Evolutionary conservation across 805 yeast genomes (phyloP), one percentile per base, ranked within the genome.

Genomic region (Metschnikowia chrysomelidarum): DNA sequence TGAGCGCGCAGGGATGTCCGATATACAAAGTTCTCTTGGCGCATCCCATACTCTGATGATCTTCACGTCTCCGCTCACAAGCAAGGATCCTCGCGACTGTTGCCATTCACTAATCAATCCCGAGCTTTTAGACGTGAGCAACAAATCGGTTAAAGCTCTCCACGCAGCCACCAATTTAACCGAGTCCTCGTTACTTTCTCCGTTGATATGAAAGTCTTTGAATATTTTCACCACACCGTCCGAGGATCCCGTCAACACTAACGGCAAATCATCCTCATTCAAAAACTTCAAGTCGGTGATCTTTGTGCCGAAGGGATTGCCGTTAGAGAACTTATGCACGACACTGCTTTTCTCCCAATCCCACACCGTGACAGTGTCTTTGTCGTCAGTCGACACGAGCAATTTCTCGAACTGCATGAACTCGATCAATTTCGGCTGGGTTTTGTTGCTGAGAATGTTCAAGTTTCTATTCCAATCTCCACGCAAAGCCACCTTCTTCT

Each of bases 1-100:
- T 0, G 96, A 86, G 38, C 96, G 73, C 0, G 95, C 94, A 0
- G 98, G 96, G 32, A 93, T 82, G 51, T 88, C 96, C 12, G 78
- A 76, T 30, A 86, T 71, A 53, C 96, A 83, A 33, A 83, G 69
- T 54, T 93, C 98, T 22, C 96, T 69, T 9, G 96, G 93, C 0
- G 98, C 98, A 62, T 93, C 98, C 98, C 98, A 93, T 2, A 89
- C 70, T 38, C 95, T 69, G 36, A 93, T 87, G 16, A 88, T 80
- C 50, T 89, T 86, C 7, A 87, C 95, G 64, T 93, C 98, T 29
- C 98, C 98, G 25, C 96, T 88, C 1, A 86, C 96, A 35, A 91
- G 65, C 24, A 93, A 65, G 0, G 95, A 78, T 0, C 98, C 98
- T 41, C 96, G 69, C 28, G 93, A 82, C 54, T 93, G 98, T 58